Evolutionary conservation across 2,329 filamentous ascomycete species (phyloP), one percentile per base, ranked within the genome.

Genomic region (Graphilbum sp.): DNA sequence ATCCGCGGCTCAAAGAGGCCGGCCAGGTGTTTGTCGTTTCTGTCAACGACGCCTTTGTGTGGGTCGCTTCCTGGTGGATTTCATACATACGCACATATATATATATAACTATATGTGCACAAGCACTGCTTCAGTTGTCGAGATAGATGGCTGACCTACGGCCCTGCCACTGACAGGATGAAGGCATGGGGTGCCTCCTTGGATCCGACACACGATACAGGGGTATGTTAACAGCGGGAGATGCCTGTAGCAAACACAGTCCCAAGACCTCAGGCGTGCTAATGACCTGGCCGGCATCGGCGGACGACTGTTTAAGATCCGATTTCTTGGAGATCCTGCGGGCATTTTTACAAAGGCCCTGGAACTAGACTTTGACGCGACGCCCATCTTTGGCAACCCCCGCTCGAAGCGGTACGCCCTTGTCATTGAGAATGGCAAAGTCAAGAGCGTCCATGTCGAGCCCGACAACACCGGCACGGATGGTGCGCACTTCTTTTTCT

Each of bases 41-140:
- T 15, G 87, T 95, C 54, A 96, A 96, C 55, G 88, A 96, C 56
- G 74, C 86, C 17, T 95, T 95, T 56, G 87, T 94, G 82, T 92
- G 66, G 60, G 81, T 62, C 34, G 32, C 25, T 24, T 7, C 24
- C 4, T 6, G 23, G n/a, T 5, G n/a, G 3, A 8, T 20, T 12
- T 29, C 27, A 5, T n/a, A 12, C 27, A 29, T n/a, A n/a, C 5
- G 27, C 27, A 5, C 27, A n/a, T n/a, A n/a, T n/a, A n/a, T n/a
- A n/a, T n/a, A n/a, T n/a, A n/a, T n/a, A n/a, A n/a, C n/a, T n/a
- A n/a, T n/a, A n/a, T n/a, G n/a, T n/a, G n/a, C n/a, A n/a, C n/a
- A n/a, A n/a, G n/a, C n/a, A n/a, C n/a, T n/a, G n/a, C n/a, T n/a
- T n/a, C n/a, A n/a, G n/a, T n/a, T n/a, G n/a, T n/a, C n/a, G n/a